These are phyloP conservation scores for Baorangia bicolor DNA, from an alignment of 768 basidiomycete genomes.

Conservation along the genomic window DNA sequence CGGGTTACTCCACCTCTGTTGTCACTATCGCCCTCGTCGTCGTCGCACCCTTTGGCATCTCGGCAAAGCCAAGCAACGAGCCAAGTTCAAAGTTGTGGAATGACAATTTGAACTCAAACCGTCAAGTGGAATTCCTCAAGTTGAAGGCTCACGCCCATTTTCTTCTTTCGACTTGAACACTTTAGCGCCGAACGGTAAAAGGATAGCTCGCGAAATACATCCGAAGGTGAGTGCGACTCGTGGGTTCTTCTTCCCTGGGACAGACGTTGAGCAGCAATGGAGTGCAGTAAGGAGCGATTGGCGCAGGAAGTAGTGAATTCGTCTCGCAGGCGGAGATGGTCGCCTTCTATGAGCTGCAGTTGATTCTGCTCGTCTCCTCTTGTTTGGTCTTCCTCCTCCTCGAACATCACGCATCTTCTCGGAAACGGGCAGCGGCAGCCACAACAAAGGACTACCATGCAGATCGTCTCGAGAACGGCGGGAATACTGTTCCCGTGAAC, in stretches of 20 bases:
- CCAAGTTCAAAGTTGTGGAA: slow-evolving; percentile 9
- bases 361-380: slow-evolving; percentile 35
- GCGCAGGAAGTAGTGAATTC: neutral
- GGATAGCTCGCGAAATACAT: neutral
- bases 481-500: slow-evolving; percentile 17
- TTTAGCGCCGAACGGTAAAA: neutral
- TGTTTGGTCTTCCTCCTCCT: slow-evolving; percentile 37
- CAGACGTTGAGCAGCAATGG: neutral
- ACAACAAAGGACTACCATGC: slow-evolving; percentile 26
- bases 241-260: neutral
- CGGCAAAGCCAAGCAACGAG: slow-evolving; percentile 1
- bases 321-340: slow-evolving; percentile 18
- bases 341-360: slow-evolving; percentile 43
- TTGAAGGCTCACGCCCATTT: neutral
- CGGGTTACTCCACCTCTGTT: slow-evolving; percentile 6
- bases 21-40: slow-evolving; percentile 7
- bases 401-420: slow-evolving; percentile 32
- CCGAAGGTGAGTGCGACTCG: slow-evolving; percentile 8
- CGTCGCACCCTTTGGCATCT: neutral
- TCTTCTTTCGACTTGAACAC: neutral
- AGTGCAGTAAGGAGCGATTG: neutral
- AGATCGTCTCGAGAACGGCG: slow-evolving; percentile 34
- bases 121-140: neutral
- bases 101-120: neutral
- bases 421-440: slow-evolving; percentile 17